These are phyloP conservation scores for Starmerella etchellsii DNA, from an alignment of 805 yeast species.

Conservation along the genomic window DNA sequence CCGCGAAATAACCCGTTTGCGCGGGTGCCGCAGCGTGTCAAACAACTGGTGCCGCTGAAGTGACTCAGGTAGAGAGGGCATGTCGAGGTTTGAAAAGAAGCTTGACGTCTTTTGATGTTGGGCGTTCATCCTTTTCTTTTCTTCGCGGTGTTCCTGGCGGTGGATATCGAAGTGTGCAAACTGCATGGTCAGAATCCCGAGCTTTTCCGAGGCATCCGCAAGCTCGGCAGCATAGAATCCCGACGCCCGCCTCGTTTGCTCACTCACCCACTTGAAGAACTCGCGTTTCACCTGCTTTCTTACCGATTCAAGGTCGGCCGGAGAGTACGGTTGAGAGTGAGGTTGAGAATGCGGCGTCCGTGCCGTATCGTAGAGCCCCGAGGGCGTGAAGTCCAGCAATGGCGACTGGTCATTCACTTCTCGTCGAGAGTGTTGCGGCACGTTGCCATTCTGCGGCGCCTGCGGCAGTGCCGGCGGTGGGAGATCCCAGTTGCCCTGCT, in stretches of 20 bases:
- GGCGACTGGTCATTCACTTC: slow-evolving; percentile 21
- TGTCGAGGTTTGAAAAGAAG: slow-evolving; percentile 11
- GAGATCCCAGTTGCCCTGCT: slow-evolving; percentile 5
- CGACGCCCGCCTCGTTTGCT: slow-evolving; percentile 48
- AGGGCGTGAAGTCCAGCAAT: slow-evolving; percentile 10
- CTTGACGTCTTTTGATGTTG: background rate
- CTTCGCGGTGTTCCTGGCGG: slow-evolving; percentile 9
- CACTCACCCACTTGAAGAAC: slow-evolving; percentile 57
- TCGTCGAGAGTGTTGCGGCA: background rate
- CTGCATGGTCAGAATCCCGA: slow-evolving; percentile 53
- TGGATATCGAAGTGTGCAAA: slow-evolving; percentile 44
- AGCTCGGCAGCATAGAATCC: slow-evolving; percentile 50
- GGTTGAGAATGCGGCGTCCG: background rate
- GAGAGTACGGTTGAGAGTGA: background rate
- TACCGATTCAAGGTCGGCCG: slow-evolving; percentile 3
- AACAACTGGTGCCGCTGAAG: background rate
- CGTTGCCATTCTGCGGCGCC: background rate
- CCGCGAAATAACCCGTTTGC: background rate
- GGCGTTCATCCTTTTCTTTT: slow-evolving; percentile 2
- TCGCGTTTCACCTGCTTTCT: slow-evolving; percentile 29
- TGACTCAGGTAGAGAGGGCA: slow-evolving; percentile 15
- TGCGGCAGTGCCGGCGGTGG: slow-evolving; percentile 11
- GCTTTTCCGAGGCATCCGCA: slow-evolving; percentile 45
- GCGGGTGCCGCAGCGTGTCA: background rate
- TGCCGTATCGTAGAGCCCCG: slow-evolving; percentile 1